These are phyloP conservation scores for Microthyrium microscopicum DNA, from an alignment of 2,329 filamentous ascomycete species.

Conservation along the genomic window DNA sequence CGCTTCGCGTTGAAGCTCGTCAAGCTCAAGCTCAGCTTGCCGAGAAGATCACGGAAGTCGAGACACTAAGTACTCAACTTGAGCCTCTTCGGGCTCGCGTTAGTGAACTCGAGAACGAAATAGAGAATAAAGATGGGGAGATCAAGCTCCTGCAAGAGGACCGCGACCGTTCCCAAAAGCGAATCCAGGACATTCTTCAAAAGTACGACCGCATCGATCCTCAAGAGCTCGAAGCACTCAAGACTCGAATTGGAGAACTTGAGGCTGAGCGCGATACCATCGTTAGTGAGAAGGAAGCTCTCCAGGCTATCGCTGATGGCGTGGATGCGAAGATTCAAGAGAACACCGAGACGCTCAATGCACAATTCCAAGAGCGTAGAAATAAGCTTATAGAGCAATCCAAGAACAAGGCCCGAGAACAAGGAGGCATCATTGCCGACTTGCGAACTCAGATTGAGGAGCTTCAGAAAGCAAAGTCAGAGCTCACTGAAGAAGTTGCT, in stretches of 20 bases:
- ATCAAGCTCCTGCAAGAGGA: slow-evolving; percentile 80
- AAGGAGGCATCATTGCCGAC: slow-evolving; percentile 22
- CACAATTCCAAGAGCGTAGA: slow-evolving; percentile 32
- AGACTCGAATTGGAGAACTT: slow-evolving; percentile 48
- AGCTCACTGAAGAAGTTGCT: slow-evolving; percentile 38
- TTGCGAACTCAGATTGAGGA: slow-evolving; percentile 33
- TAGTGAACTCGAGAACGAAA: slow-evolving; percentile 64
- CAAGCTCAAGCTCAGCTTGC: slow-evolving; percentile 60
- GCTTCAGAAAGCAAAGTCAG: slow-evolving; percentile 31
- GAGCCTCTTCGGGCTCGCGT: slow-evolving; percentile 70
- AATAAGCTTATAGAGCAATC: slow-evolving; percentile 30
- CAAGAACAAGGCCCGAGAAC: slow-evolving; percentile 42
- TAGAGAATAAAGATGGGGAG: slow-evolving; percentile 70
- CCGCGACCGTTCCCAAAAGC: slow-evolving; percentile 87
- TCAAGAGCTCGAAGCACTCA: slow-evolving; percentile 77
- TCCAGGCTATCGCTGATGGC: slow-evolving; percentile 33
- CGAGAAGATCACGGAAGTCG: slow-evolving; percentile 57
- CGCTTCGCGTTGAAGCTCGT: slow-evolving; percentile 71
- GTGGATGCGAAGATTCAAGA: slow-evolving; percentile 27
- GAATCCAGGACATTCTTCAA: slow-evolving; percentile 84
- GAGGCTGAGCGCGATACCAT: slow-evolving; percentile 37
- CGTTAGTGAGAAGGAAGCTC: slow-evolving; percentile 30
- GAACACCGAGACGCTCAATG: slow-evolving; percentile 19
- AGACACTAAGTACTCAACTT: slow-evolving; percentile 57
- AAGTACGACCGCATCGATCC: slow-evolving; percentile 95